These are phyloP conservation scores for Trapa incisa DNA, from an alignment of 345 rosid species.

Conservation along the genomic window DNA sequence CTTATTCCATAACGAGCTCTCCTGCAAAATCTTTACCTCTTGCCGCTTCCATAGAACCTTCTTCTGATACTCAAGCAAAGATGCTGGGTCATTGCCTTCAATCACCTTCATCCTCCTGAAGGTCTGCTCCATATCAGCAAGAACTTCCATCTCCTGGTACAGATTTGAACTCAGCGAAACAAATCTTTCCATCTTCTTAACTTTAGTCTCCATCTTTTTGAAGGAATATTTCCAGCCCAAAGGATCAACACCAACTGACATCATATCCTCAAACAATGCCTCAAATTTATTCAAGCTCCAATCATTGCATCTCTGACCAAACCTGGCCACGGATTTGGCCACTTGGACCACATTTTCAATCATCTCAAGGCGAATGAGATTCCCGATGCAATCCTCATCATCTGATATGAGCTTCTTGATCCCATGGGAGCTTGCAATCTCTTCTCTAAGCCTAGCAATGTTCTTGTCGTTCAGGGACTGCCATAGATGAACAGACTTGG, in stretches of 20 bases:
- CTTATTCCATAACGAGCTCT: conserved; percentile 75
- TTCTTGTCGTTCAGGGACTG: conserved; percentile 79
- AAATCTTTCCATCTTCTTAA: conserved; percentile 74
- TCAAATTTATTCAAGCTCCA: conserved; percentile 54
- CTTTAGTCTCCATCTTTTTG: conserved; percentile 79
- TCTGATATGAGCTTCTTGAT: conserved; percentile 76
- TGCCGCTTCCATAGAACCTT: conserved; percentile 77
- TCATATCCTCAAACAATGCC: conserved; percentile 39
- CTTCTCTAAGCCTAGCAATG: conserved; percentile 55
- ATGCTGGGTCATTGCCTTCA: conserved; percentile 40
- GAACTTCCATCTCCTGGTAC: conserved; percentile 87
- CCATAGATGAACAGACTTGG: conserved; percentile 84
- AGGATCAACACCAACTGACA: conserved; percentile 48
- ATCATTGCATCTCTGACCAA: conserved; percentile 59
- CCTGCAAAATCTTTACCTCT: conserved; percentile 64
- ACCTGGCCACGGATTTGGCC: conserved; percentile 64
- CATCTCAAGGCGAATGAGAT: conserved; percentile 56
- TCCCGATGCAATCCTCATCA: conserved; percentile 51
- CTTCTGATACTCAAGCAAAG: conserved; percentile 51
- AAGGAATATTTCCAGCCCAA: conserved; percentile 54
- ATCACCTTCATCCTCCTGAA: conserved; percentile 50
- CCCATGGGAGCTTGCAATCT: conserved; percentile 50
- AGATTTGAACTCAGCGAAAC: conserved; percentile 55
- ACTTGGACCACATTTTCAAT: conserved; percentile 48
- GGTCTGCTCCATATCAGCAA: conserved; percentile 69